These are phyloP conservation scores for Polyplosphaeria fusca DNA, from an alignment of 495 filamentous ascomycete species.

Conservation along the genomic window DNA sequence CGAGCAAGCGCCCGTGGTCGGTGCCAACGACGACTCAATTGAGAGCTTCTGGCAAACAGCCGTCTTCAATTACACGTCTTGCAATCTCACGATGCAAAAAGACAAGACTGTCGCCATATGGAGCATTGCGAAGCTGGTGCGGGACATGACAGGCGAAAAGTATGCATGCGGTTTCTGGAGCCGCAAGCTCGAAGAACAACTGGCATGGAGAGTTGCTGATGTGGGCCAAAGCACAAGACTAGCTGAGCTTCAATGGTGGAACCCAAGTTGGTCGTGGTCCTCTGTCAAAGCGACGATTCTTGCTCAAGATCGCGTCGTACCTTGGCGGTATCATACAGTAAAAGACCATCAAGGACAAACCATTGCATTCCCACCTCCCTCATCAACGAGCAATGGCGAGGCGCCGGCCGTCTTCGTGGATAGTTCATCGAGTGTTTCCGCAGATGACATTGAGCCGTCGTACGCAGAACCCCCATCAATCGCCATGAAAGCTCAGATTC, in stretches of 20 bases:
- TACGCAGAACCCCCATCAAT: neutral
- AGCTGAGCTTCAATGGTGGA: neutral
- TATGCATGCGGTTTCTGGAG: constrained; percentile 23
- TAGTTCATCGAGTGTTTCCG: too few relatives aligned
- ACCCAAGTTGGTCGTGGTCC: neutral
- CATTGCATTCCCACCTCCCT: neutral
- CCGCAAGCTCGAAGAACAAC: constrained; percentile 16
- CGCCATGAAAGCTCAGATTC: neutral
- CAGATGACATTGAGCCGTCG: too few relatives aligned
- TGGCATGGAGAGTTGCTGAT: constrained; percentile 23
- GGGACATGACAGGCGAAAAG: constrained; percentile 7
- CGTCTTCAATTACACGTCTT: constrained; percentile 18
- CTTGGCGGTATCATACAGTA: neutral
- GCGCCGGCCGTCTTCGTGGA: too few relatives aligned
- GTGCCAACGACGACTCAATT: constrained; percentile 18
- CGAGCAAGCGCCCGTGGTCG: neutral
- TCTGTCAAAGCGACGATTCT: neutral
- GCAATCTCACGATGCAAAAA: constrained; percentile 15
- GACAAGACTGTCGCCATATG: constrained; percentile 27
- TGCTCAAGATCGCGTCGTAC: neutral
- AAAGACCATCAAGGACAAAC: neutral
- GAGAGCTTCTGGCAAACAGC: constrained; percentile 23
- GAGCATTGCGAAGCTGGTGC: constrained; percentile 28
- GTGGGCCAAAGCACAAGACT: neutral
- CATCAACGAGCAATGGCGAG: neutral